Conservation (phyloP, 208 protist species). For the Trypanosoma rangeli region DNA sequence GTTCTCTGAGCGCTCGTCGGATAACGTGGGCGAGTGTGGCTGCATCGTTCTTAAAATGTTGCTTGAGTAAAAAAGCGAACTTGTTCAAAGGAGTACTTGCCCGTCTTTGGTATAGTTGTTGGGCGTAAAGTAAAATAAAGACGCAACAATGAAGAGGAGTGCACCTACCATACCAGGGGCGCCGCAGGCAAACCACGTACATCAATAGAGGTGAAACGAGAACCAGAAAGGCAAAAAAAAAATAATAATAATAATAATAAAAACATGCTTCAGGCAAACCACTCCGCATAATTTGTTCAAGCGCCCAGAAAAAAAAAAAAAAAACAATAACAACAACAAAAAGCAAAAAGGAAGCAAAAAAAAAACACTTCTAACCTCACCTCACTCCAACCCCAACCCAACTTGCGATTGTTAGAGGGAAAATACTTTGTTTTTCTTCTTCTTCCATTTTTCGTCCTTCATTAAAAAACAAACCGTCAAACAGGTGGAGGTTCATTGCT, state of each 20-base stretch:
- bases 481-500: slow-evolving; percentile 26
- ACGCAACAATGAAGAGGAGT: slow-evolving; percentile 4
- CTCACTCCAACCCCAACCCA: too few relatives aligned
- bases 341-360: background rate
- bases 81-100: slow-evolving; percentile 2
- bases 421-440: too few relatives aligned
- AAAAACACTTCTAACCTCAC: background rate
- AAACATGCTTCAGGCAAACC: background rate
- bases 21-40: slow-evolving; percentile 24
- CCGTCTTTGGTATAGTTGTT: background rate
- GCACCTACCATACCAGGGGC: background rate
- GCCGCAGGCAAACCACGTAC: background rate
- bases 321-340: background rate
- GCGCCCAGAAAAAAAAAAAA: background rate
- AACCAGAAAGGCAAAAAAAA: slow-evolving; percentile 24
- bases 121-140: background rate
- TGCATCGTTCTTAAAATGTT: slow-evolving; percentile 22
- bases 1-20: slow-evolving; percentile 29
- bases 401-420: too few relatives aligned
- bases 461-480: background rate
- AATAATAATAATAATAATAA: background rate
- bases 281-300: background rate
- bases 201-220: background rate
- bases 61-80: background rate
- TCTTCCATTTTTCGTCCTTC: background rate